phyloP scores from a whole-genome alignment of 2,329 filamentous ascomycete genomes.

The Diaporthe capsici region DNA sequence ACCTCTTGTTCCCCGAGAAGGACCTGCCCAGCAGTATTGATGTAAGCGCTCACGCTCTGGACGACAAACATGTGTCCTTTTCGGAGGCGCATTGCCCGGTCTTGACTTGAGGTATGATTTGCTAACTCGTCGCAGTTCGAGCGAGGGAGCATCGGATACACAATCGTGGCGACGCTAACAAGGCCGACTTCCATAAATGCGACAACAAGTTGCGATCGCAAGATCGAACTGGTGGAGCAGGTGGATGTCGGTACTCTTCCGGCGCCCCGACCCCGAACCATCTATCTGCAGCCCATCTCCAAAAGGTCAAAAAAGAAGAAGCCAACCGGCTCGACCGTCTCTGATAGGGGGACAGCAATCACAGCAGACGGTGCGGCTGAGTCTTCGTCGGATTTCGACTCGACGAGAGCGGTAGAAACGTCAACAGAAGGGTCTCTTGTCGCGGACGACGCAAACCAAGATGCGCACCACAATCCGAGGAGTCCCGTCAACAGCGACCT shows the following conservation, averaged over 20 bases:
- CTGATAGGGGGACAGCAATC: constrained; percentile 51
- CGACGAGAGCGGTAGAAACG: constrained; percentile 53
- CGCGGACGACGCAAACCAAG: constrained; percentile 57
- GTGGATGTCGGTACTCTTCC: constrained; percentile 86
- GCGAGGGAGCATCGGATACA: constrained; percentile 91
- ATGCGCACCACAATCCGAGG: constrained; percentile 53
- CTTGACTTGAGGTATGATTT: neutral
- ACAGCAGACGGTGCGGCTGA: constrained; percentile 52
- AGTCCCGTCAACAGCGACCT: constrained; percentile 66
- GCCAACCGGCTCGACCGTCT: constrained; percentile 53
- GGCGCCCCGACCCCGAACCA: constrained; percentile 82
- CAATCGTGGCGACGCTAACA: constrained; percentile 90
- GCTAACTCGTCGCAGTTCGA: constrained; percentile 78
- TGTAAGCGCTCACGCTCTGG: constrained; percentile 68
- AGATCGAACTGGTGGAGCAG: constrained; percentile 83
- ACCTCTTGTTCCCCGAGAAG: constrained; percentile 52
- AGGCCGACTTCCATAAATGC: constrained; percentile 89
- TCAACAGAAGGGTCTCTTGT: constrained; percentile 58
- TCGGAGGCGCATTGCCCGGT: constrained; percentile 7
- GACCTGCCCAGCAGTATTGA: constrained; percentile 91
- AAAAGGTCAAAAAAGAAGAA: constrained; percentile 76
- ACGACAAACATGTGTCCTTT: neutral
- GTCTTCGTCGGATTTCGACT: constrained; percentile 54
- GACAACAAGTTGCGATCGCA: constrained; percentile 83
- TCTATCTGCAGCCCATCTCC: constrained; percentile 90